Percentiles rank a stretch among this genome's conserved stretches.
Conservation (phyloP, 2,329 filamentous ascomycete genomes). For the Epichloe scottii region DNA sequence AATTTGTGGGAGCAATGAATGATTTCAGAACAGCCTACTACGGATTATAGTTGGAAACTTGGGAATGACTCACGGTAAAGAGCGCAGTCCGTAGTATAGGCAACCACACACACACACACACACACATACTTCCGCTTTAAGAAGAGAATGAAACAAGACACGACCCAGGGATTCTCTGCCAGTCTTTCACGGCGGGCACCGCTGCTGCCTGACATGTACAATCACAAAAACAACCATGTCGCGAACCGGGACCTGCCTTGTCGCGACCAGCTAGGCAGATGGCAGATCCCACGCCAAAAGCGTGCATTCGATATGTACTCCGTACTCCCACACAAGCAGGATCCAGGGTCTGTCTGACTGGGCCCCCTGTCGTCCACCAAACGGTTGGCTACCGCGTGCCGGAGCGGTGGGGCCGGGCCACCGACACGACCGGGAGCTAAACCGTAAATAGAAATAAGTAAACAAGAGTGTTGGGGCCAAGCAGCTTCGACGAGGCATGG, state of each 20-base stretch:
- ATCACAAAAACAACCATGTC: background rate
- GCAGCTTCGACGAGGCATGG: background rate
- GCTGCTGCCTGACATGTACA: no score
- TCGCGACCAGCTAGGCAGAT: background rate
- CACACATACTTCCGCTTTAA: no score
- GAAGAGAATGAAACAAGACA: background rate
- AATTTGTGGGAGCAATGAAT: background rate
- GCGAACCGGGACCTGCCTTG: background rate
- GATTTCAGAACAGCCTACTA: no score
- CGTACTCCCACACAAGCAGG: background rate
- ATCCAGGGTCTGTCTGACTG: background rate
- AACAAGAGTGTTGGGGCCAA: constrained; percentile 22
- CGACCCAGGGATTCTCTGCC: background rate
- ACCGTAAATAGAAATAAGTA: constrained; percentile 30
- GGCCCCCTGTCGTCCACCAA: constrained; percentile 4
- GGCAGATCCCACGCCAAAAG: background rate
- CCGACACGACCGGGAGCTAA: constrained; percentile 19
- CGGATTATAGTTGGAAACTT: no score
- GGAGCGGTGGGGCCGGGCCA: constrained; percentile 13
- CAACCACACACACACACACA: background rate
- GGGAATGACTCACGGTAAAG: background rate
- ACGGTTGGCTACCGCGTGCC: constrained; percentile 16
- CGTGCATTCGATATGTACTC: background rate
- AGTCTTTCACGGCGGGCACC: background rate
- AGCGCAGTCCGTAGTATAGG: background rate